These are phyloP conservation scores for Cordyceps javanica DNA, from an alignment of 2,329 filamentous ascomycete species.

Conservation along the genomic window DNA sequence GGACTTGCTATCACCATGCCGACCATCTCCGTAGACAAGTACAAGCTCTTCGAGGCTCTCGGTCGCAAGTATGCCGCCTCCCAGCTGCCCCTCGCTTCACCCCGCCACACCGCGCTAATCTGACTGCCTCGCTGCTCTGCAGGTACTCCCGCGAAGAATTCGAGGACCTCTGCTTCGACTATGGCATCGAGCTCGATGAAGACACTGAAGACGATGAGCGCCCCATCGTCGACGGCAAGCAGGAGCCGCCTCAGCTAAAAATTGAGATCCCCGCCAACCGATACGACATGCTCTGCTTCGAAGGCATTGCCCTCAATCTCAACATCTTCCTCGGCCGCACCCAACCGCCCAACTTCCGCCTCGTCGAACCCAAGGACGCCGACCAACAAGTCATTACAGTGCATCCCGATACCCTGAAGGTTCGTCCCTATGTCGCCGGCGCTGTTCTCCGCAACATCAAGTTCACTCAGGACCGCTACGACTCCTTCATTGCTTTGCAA, in stretches of 20 bases:
- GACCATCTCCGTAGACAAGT: conserved; percentile 95
- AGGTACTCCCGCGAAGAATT: conserved; percentile 92
- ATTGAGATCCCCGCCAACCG: conserved; percentile 97
- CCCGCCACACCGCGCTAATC: conserved; percentile 17
- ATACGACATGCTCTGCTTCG: conserved; percentile 93
- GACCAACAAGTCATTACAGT: conserved; percentile 78
- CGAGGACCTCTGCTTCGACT: conserved; percentile 97
- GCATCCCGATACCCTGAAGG: conserved; percentile 63
- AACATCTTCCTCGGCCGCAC: conserved; percentile 85
- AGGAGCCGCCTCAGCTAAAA: conserved; percentile 89
- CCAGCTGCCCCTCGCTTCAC: conserved; percentile 14
- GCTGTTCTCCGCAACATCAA: conserved; percentile 85
- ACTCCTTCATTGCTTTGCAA: conserved; percentile 95
- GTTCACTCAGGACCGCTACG: conserved; percentile 86
- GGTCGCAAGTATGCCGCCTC: conserved; percentile 63
- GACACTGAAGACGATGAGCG: conserved; percentile 75
- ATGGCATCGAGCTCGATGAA: conserved; percentile 95
- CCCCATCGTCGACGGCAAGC: conserved; percentile 67
- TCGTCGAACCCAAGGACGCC: conserved; percentile 65
- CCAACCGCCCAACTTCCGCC: conserved; percentile 70
- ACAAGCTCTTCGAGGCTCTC: conserved; percentile 86
- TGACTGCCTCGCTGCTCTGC: conserved; percentile 1
- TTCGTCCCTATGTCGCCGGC: conserved; percentile 83
- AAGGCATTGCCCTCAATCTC: conserved; percentile 91
- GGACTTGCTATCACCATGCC: conserved; percentile 58